Conservation (phyloP, 2,329 filamentous ascomycete species). For the Talaromyces albobiverticillius region DNA sequence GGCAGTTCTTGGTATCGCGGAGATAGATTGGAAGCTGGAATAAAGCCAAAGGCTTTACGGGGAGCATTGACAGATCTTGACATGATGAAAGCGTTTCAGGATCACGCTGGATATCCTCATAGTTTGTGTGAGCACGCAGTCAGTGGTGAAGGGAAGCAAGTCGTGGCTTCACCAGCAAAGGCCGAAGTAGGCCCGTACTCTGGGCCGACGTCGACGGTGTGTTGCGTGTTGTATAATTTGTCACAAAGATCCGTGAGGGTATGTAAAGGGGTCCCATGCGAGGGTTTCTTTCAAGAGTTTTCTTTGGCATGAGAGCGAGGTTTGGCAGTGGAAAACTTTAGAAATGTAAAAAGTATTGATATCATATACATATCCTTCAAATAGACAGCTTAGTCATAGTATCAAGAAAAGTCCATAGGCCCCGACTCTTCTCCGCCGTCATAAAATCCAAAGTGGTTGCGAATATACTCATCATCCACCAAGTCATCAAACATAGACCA, state of each 20-base stretch:
- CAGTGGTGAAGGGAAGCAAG: not conserved
- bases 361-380: not conserved
- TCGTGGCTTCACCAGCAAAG: not conserved
- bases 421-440: not conserved
- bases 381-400: not conserved
- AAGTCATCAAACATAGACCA: not conserved
- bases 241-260: not conserved
- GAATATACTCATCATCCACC: not conserved
- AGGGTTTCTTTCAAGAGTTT: not conserved
- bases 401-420: not conserved
- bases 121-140: not conserved
- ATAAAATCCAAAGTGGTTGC: not conserved
- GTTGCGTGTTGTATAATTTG: not conserved
- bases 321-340: not conserved
- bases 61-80: not conserved
- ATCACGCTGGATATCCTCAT: not conserved
- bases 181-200: not conserved
- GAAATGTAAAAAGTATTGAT: not conserved
- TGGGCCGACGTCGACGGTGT: not conserved
- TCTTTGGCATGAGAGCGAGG: not conserved
- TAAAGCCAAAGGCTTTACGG: not conserved
- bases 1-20: not conserved
- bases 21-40: not conserved
- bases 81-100: not conserved
- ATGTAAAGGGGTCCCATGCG: not conserved